Evolutionary conservation across 1,139 yeast species (phyloP), one percentile per base, ranked within the genome.

Genomic region (Protomyces gravidus): DNA sequence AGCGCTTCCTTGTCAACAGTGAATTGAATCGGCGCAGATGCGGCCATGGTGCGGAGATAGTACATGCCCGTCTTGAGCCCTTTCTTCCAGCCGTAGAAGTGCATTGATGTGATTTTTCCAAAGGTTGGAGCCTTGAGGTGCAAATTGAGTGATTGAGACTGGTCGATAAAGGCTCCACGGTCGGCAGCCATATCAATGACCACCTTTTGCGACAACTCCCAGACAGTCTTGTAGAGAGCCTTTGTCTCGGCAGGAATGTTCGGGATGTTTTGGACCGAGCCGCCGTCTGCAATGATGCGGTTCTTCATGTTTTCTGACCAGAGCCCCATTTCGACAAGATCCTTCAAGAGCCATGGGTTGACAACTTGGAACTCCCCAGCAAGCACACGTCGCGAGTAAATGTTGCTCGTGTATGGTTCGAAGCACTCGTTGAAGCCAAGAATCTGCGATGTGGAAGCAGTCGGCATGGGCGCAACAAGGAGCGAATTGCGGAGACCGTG

Each of bases 1-100:
- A 70, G 79, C 60, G 80, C 75, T 65, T 75, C 75, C 65, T 79
- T 79, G 69, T 87, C 95, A 50, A 90, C 82, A 7, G 97, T 90
- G 71, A 89, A 90, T 75, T 89, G 95, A 67, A 90, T 90, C 32
- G 97, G 96, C 57, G 92, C 84, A 28, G 96, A 80, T 2, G 97
- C 97, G 36, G 97, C 96, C 76, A 86, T 94, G 4, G 97, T 90
- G 71, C 97, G 82, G 71, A 92, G 77, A 74, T 92, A 92, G 78
- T 92, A 92, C 96, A 92, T 90, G 63, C 98, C 98, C 3, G 98
- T 92, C 79, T 92, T 92, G 71, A 92, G 80, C 50, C 97, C 98
- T 77, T 85, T 86, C 74, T 85, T 85, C 97, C 97, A 92, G 49
- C 96, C 96, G 72, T 90, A 89, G 76, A 92, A 92, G 73, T 92